Evolutionary conservation across 768 basidiomycete genomes (phyloP), one percentile per base, ranked within the genome.

Genomic region (Xerocomus spinulosus): DNA sequence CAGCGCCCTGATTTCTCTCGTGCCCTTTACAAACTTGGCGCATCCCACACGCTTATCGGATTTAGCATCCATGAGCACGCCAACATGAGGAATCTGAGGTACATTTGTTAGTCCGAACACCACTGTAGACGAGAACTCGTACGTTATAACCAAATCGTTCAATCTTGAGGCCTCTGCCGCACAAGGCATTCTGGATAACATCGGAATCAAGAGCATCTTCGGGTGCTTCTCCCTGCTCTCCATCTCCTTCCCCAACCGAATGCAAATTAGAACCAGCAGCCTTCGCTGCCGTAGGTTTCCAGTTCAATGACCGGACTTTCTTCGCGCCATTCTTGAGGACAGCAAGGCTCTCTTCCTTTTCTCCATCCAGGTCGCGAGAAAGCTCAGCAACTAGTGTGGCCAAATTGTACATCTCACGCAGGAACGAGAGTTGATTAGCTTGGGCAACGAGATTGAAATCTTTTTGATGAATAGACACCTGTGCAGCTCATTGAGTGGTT

Each of bases 341-440:
- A 17, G 15, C 2, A 9, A 34, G 34, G 8, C 10, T n/a, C 15
- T n/a, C 4, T 34, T 18, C 9, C 34, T 18, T 34, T n/a, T 4
- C 9, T 9, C 8, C 6, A 24, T 52, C 54, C 17, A 57, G 21
- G 13, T 49, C 33, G 1, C 30, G 5, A 0, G 30, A 21, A 29
- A 51, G 14, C 15, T 3, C 35, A 5, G 1, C 5, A 8, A 56
- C n/a, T 18, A 32, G 10, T 13, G 35, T 35, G 2, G 28, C 35
- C 5, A 56, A 40, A 42, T 56, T 56, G 26, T 45, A 56, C 54
- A 55, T 51, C 34, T 51, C 54, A 1, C 42, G 25, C 18, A 56
- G 35, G 18, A 56, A 51, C 29, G n/a, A n/a, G n/a, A n/a, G n/a
- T n/a, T n/a, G n/a, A n/a, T n/a, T n/a, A n/a, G n/a, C n/a, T n/a